Conservation (phyloP, 2,329 filamentous ascomycete genomes). For the Ophiostoma sp. region DNA sequence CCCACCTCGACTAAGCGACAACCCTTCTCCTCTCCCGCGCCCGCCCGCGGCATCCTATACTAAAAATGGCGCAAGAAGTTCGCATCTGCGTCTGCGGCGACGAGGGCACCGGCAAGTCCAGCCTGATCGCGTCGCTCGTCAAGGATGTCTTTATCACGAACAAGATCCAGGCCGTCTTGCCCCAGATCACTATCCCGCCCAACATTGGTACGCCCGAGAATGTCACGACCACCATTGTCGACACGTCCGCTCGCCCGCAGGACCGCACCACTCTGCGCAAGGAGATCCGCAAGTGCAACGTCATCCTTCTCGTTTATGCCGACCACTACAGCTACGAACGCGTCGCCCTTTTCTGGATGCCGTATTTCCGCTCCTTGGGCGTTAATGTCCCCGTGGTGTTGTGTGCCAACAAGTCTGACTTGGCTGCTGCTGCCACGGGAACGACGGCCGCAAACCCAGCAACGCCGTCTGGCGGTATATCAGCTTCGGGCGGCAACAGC, state of each 20-base stretch:
- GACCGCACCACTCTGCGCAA: constrained; percentile 87
- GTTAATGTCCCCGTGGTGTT: constrained; percentile 97
- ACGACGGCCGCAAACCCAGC: background rate
- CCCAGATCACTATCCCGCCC: constrained; percentile 91
- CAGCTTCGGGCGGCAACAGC: constrained; percentile 16
- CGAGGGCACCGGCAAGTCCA: constrained; percentile 92
- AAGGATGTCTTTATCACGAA: constrained; percentile 95
- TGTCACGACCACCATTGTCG: constrained; percentile 95
- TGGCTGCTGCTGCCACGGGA: constrained; percentile 46
- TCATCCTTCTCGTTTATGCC: constrained; percentile 94
- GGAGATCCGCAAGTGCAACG: constrained; percentile 94
- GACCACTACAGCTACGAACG: constrained; percentile 99
- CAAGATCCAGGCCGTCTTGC: constrained; percentile 92
- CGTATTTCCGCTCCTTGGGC: constrained; percentile 94
- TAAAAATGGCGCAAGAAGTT: constrained; percentile 47
- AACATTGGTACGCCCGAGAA: constrained; percentile 92
- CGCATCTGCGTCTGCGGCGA: constrained; percentile 96
- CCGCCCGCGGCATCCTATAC: background rate
- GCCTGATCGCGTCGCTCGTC: constrained; percentile 89
- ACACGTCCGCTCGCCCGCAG: constrained; percentile 92
- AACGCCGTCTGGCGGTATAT: background rate
- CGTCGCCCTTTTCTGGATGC: constrained; percentile 97
- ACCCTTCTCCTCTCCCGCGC: background rate
- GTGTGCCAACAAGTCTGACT: constrained; percentile 96
- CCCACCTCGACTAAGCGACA: background rate